Evolutionary conservation across 371 early-diverging fungal species (phyloP).

Genomic region (Mortierella sp.): DNA sequence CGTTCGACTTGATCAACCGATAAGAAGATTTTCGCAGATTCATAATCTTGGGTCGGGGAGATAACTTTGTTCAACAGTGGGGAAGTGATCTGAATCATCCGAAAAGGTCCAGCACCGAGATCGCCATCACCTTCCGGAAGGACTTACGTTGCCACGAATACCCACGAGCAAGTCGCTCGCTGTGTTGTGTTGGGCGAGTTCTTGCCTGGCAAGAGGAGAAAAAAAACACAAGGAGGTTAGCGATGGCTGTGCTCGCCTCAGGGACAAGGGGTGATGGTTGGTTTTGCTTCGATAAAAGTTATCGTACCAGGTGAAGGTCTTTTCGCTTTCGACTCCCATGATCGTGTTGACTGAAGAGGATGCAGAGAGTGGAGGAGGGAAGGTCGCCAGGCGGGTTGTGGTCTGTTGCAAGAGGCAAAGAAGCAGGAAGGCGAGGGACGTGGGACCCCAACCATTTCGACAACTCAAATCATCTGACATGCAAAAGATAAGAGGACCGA

Average conservation of each 20-base stretch:
- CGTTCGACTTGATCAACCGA: too few relatives aligned
- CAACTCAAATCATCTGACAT: background rate
- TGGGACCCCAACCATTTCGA: background rate
- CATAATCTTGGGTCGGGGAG: background rate
- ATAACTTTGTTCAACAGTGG: slow-evolving; percentile 9
- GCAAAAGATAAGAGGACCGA: too few relatives aligned
- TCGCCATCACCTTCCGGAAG: background rate
- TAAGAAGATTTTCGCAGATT: too few relatives aligned
- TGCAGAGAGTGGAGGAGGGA: background rate
- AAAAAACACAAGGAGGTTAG: background rate
- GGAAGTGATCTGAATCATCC: background rate
- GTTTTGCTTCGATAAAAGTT: background rate
- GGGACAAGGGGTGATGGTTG: background rate
- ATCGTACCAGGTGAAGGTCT: slow-evolving; percentile 45
- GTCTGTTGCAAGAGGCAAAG: background rate
- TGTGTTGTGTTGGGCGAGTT: slow-evolving; percentile 61
- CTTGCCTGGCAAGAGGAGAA: slow-evolving; percentile 52
- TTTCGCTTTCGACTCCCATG: slow-evolving; percentile 37
- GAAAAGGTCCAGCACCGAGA: background rate
- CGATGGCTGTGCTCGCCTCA: background rate
- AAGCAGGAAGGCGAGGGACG: background rate
- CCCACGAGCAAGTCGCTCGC: slow-evolving; percentile 58
- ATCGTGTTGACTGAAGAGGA: background rate
- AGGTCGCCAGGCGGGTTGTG: background rate
- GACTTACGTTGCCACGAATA: slow-evolving; percentile 57